Percentiles rank a stretch among this genome's conserved stretches.
Evolutionary conservation across 2,329 filamentous ascomycete genomes (phyloP).

Genomic region (Elsinoe necatrix): DNA sequence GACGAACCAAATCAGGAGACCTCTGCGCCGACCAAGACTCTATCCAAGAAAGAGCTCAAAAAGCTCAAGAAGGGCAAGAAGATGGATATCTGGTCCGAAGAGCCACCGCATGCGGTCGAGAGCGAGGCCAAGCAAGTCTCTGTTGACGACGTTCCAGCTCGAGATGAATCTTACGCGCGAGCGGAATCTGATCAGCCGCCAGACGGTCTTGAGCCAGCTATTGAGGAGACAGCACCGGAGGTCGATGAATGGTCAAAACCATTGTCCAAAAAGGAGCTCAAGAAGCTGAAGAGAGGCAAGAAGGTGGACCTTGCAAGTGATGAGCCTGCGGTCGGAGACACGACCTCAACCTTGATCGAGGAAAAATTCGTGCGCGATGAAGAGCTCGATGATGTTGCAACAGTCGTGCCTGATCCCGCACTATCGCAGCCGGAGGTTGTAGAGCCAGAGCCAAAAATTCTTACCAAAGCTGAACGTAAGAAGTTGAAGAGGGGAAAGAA

Average conservation of each 20-base stretch:
- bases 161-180: background rate
- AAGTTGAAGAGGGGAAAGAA: background rate
- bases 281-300: constrained; percentile 15
- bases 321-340: background rate
- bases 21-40: background rate
- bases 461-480: constrained; percentile 17
- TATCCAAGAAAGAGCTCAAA: constrained; percentile 18
- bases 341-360: background rate
- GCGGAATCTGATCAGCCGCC: background rate
- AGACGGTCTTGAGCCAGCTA: background rate
- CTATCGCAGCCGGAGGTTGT: background rate
- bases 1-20: background rate
- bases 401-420: background rate
- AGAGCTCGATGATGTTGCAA: background rate
- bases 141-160: background rate
- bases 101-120: background rate
- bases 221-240: background rate
- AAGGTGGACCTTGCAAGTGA: background rate
- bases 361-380: background rate
- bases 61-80: constrained; percentile 15
- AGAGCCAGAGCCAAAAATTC: background rate
- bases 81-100: background rate
- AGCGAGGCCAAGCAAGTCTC: background rate
- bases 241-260: background rate
- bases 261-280: constrained; percentile 17